phyloP scores from a whole-genome alignment of 257 asterid genomes.

The Paraleonurus japonicus region DNA sequence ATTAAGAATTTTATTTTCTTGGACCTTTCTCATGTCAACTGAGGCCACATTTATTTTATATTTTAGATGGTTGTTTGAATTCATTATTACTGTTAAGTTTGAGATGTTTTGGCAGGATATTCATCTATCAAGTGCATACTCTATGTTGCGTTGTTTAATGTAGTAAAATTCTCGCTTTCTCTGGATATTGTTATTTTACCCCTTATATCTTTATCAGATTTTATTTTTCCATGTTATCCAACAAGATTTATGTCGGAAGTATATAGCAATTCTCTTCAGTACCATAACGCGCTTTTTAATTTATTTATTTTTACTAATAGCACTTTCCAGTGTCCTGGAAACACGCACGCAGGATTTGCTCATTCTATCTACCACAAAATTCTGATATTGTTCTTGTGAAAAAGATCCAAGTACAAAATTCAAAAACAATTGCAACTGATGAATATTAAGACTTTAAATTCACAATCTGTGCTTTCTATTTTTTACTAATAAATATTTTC shows the following conservation, averaged over 20 bases:
- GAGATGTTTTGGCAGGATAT: constrained; percentile 11
- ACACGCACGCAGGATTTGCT: no score
- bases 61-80: constrained; percentile 10
- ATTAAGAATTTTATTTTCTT: background rate
- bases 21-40: constrained; percentile 12
- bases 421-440: no score
- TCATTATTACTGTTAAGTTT: constrained; percentile 16
- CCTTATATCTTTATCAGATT: background rate
- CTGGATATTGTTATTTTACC: background rate
- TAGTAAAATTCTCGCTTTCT: background rate
- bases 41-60: constrained; percentile 10
- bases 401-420: no score
- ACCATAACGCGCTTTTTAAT: background rate
- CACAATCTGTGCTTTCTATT: no score
- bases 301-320: no score
- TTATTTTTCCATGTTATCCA: background rate
- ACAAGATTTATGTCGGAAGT: background rate
- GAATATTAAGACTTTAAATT: no score
- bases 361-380: no score
- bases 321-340: no score
- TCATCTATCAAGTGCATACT: background rate
- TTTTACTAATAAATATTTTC: no score
- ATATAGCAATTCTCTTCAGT: background rate
- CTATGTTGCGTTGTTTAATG: background rate
- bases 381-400: no score